Percentiles rank a stretch among this genome's conserved stretches.
phyloP scores from a whole-genome alignment of 331 rosid species.

The Malus hybrid region DNA sequence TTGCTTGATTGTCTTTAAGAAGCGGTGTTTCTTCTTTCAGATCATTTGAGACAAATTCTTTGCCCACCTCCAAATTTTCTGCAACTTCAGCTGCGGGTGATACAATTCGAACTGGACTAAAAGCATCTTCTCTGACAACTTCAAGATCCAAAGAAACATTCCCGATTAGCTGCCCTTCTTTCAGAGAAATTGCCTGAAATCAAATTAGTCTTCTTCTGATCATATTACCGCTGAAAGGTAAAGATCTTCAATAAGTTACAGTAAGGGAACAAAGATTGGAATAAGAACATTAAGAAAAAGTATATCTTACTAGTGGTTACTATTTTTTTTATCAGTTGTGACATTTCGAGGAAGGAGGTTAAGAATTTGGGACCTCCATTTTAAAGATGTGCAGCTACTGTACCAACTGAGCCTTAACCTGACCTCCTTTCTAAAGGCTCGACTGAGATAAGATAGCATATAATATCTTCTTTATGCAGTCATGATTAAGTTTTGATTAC shows the following conservation, averaged over 20 bases:
- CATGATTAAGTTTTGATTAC: not conserved
- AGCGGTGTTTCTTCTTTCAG: slow-evolving; percentile 32
- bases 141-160: slow-evolving; percentile 57
- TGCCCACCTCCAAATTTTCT: slow-evolving; percentile 21
- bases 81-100: slow-evolving; percentile 41
- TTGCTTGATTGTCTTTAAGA: slow-evolving; percentile 24
- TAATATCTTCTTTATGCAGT: not conserved
- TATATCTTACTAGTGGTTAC: not conserved
- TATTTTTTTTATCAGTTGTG: not conserved
- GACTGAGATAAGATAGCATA: not conserved
- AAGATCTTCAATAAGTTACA: slow-evolving; percentile 1
- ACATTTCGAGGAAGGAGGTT: not conserved
- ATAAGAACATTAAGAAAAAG: not conserved
- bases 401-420: not conserved
- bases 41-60: slow-evolving; percentile 12
- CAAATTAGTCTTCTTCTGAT: slow-evolving; percentile 22
- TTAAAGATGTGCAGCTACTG: not conserved
- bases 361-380: not conserved
- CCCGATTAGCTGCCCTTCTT: slow-evolving; percentile 75
- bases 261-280: slow-evolving; percentile 1
- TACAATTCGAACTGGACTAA: slow-evolving; percentile 59
- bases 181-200: slow-evolving; percentile 73
- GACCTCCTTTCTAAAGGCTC: not conserved
- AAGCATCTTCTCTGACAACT: slow-evolving; percentile 32
- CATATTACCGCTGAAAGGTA: slow-evolving; percentile 6